Base-by-base conservation (phyloP, 2,329 filamentous ascomycete genomes). In the Epichloe brachyelytri region DNA sequence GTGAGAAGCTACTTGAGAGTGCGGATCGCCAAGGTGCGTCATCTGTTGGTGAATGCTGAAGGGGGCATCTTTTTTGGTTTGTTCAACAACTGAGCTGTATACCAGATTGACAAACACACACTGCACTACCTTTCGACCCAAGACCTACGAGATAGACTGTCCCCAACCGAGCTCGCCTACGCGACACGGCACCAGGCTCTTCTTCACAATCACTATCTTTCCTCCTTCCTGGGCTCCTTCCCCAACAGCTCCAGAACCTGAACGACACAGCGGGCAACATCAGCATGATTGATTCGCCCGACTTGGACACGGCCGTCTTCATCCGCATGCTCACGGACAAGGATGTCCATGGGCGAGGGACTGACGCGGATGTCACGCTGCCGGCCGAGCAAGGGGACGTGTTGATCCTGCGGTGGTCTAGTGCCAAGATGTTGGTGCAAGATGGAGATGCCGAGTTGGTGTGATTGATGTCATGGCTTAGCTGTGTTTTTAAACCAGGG, bases 251-350 rank as follows among this genome's bases (percentile, higher is more conserved):
- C 59, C 85, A 91, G 65, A 83, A 89, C 58, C 72, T 98, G 50
- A 94, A 97, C 68, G 93, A 98, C 70, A 87, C 86, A 14, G 83
- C 86, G 0, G 91, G 89, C 33, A 90, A 90, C 10, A 83, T 91
- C 51, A 89, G 80, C 69, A 98, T 98, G 93, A 80, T 97, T 33
- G 89, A 95, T 62, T 75, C 79, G 2, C 93, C 93, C 0, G 93
- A 97, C 64, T 70, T 82, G 46, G 86, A 93, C 54, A 76, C 79
- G 2, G 88, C 88, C 7, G 90, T 97, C 2, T 96, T 98, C 66
- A 81, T 89, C 40, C 75, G 91, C 54, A 75, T 86, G 46, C 68
- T 90, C 49, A 75, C 73, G 50, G 80, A 85, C 60, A 71, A 73
- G 3, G 71, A 77, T 5, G 76, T 82, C 12, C 70, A 73, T 52